phyloP scores from a whole-genome alignment of 805 yeast genomes.

The Candida vaughaniae region DNA sequence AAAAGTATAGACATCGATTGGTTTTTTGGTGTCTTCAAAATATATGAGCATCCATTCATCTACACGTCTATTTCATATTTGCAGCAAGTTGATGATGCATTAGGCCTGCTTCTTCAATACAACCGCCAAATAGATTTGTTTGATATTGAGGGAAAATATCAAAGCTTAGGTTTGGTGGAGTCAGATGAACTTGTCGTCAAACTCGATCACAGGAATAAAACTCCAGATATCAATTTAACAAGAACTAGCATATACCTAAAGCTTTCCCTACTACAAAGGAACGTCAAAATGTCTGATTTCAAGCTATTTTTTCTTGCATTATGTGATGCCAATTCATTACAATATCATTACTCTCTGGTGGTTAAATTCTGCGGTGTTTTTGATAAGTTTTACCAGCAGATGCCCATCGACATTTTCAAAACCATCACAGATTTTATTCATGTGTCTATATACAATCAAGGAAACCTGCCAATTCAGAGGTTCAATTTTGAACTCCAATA shows the following conservation, averaged over 20 bases:
- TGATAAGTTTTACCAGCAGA: not conserved
- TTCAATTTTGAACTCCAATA: too few species aligned
- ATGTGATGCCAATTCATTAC: conserved; percentile 30
- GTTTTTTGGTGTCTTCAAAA: not conserved
- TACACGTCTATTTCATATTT: not conserved
- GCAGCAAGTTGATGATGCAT: not conserved
- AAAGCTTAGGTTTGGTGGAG: not conserved
- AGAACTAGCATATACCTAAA: conserved; percentile 7
- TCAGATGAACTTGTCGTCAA: conserved; percentile 3
- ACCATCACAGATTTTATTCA: not conserved
- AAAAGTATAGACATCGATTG: not conserved
- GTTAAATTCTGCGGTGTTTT: conserved; percentile 5
- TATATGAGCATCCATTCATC: not conserved
- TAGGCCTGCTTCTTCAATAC: too few species aligned
- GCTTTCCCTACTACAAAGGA: not conserved
- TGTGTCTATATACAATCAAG: not conserved
- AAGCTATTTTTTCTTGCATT: conserved; percentile 15
- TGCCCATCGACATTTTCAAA: conserved; percentile 2
- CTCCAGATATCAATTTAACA: conserved; percentile 5
- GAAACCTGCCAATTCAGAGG: too few species aligned
- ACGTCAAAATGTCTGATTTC: not conserved
- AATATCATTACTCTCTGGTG: conserved; percentile 10
- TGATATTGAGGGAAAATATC: too few species aligned
- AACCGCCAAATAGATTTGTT: too few species aligned
- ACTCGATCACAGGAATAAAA: conserved; percentile 9